Conservation (phyloP, 2,329 filamentous ascomycete genomes). For the Phaeomoniella chlamydospora region DNA sequence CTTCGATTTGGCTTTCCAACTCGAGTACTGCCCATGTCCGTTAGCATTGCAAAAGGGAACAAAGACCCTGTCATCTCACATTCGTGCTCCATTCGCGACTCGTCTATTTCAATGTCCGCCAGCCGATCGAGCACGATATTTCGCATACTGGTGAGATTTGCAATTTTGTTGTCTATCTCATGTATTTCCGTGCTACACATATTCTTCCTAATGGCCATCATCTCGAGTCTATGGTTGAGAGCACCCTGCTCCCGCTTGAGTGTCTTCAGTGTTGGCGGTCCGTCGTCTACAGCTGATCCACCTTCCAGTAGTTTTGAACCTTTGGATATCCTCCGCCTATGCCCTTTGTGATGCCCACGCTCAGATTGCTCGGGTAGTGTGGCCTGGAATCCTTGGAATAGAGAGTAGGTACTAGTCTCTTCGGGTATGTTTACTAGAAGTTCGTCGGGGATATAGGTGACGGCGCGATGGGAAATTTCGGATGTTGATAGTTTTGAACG, state of each 20-base stretch:
- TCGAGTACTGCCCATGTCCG: constrained; percentile 31
- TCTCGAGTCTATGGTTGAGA: constrained; percentile 74
- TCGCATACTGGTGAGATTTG: constrained; percentile 84
- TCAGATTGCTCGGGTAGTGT: constrained; percentile 62
- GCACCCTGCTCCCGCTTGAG: constrained; percentile 67
- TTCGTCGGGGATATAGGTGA: constrained; percentile 80
- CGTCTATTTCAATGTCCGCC: constrained; percentile 77
- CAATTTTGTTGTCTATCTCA: constrained; percentile 93
- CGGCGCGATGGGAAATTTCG: constrained; percentile 87
- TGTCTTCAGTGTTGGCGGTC: constrained; percentile 53
- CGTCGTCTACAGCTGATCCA: constrained; percentile 43
- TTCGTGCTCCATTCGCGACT: constrained; percentile 79
- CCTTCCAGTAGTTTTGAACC: constrained; percentile 58
- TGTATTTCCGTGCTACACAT: constrained; percentile 95
- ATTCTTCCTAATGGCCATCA: constrained; percentile 85
- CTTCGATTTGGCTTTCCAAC: constrained; percentile 47
- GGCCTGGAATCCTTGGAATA: constrained; percentile 94
- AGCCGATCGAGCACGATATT: constrained; percentile 80
- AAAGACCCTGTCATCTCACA: constrained; percentile 34
- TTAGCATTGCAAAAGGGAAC: background rate
- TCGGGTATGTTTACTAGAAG: constrained; percentile 82
- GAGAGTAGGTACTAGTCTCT: constrained; percentile 68
- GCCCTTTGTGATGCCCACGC: constrained; percentile 51
- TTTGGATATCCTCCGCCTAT: constrained; percentile 54
- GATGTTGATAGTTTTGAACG: constrained; percentile 77